These are phyloP conservation scores for Ophiosphaerella korrae DNA, from an alignment of 2,329 filamentous ascomycete genomes.

Conservation along the genomic window DNA sequence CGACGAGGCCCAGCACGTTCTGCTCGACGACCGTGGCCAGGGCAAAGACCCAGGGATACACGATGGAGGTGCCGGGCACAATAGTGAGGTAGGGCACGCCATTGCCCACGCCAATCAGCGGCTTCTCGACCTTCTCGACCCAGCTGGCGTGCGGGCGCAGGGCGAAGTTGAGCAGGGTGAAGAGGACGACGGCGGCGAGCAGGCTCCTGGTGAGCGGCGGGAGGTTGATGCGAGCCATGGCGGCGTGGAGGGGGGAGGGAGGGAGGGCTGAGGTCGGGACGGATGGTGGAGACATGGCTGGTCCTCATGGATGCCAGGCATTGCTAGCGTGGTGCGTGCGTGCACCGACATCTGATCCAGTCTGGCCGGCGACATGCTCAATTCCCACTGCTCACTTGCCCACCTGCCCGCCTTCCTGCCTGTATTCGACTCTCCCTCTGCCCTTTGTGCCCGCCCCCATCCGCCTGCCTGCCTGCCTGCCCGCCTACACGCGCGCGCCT, in stretches of 20 bases:
- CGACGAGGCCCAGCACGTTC: constrained; percentile 83
- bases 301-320: too few species aligned
- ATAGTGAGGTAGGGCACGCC: constrained; percentile 87
- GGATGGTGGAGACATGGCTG: too few species aligned
- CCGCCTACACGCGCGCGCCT: background rate
- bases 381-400: too few species aligned
- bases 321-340: background rate
- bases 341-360: background rate
- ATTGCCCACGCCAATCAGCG: constrained; percentile 56
- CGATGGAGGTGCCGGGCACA: constrained; percentile 79
- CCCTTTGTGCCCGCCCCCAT: too few species aligned
- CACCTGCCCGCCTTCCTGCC: too few species aligned
- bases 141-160: constrained; percentile 60
- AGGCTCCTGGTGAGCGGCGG: constrained; percentile 87
- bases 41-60: constrained; percentile 92
- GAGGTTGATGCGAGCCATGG: constrained; percentile 85
- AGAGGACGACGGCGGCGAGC: constrained; percentile 73
- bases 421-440: too few species aligned
- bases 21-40: constrained; percentile 88
- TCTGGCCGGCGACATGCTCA: too few species aligned
- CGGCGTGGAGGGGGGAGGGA: too few species aligned
- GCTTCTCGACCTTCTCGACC: constrained; percentile 53
- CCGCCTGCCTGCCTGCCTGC: too few species aligned
- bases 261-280: too few species aligned
- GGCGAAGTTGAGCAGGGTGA: constrained; percentile 82